A percentile compares a stretch with the other conserved stretches of the same genome.
These are phyloP conservation scores for Leccinum aurantiacum DNA, from an alignment of 768 basidiomycete genomes.

Conservation along the genomic window DNA sequence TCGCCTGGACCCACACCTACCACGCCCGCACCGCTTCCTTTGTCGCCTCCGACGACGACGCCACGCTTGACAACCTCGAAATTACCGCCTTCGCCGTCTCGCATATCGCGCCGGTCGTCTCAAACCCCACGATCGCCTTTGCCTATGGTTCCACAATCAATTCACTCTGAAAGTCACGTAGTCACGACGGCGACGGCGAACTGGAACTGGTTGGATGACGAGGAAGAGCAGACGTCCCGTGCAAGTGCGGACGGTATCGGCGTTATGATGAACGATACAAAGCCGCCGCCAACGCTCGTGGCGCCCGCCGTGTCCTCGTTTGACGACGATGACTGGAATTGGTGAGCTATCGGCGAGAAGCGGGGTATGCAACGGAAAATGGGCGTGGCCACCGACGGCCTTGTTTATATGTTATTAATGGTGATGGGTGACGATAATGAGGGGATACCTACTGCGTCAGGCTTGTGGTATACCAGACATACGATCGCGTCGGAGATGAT, in stretches of 20 bases:
- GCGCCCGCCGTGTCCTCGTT: slow-evolving; percentile 12
- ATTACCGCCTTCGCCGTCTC: background rate
- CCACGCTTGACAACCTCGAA: slow-evolving; percentile 17
- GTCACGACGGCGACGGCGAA: slow-evolving; percentile 12
- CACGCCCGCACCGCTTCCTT: slow-evolving; percentile 18
- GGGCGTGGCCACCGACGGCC: background rate
- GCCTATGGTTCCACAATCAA: background rate
- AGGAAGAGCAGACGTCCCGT: slow-evolving; percentile 35
- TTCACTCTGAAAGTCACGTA: background rate
- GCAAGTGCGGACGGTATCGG: slow-evolving; percentile 13
- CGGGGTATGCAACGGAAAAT: background rate
- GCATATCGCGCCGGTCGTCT: background rate
- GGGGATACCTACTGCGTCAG: background rate
- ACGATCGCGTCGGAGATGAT: background rate
- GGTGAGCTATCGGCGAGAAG: slow-evolving; percentile 35
- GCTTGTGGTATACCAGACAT: background rate
- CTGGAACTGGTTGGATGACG: slow-evolving; percentile 37
- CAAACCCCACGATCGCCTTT: background rate
- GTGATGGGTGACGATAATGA: background rate
- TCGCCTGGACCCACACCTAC: slow-evolving; percentile 38
- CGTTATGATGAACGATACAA: slow-evolving; percentile 34
- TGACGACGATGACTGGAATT: slow-evolving; percentile 61
- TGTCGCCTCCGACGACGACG: background rate
- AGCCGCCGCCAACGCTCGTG: slow-evolving; percentile 1
- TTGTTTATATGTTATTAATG: background rate